Percentiles rank a stretch among this genome's conserved stretches.
Conservation (phyloP, 2,329 filamentous ascomycete species). For the Claviceps lovelessii region DNA sequence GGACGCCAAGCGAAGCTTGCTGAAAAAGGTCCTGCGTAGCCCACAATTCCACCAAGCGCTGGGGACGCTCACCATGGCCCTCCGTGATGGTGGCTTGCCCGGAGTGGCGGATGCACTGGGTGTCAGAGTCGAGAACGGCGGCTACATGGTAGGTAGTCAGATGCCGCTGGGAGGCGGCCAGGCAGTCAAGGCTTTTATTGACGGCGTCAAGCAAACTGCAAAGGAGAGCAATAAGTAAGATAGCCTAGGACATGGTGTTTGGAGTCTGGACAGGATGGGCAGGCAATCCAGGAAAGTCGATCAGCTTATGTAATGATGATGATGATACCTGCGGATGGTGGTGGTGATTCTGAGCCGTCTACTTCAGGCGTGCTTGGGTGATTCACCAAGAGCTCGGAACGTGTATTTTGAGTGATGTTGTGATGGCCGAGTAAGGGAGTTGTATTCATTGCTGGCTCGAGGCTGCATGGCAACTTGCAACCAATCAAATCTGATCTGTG, state of each 20-base stretch:
- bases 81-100: slow-evolving; percentile 80
- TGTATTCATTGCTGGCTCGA: background rate
- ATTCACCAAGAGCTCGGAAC: background rate
- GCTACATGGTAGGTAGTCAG: slow-evolving; percentile 60
- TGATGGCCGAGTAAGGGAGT: background rate
- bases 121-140: slow-evolving; percentile 71
- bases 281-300: background rate
- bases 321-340: background rate
- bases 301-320: background rate
- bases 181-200: slow-evolving; percentile 80
- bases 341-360: background rate
- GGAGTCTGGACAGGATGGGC: background rate
- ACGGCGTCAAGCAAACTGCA: slow-evolving; percentile 71
- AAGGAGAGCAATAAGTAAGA: slow-evolving; percentile 34
- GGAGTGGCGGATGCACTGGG: slow-evolving; percentile 77
- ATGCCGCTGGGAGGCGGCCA: slow-evolving; percentile 80
- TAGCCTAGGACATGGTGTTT: background rate
- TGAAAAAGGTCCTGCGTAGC: slow-evolving; percentile 71
- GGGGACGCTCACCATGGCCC: slow-evolving; percentile 68
- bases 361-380: background rate
- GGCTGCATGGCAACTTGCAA: too few species aligned
- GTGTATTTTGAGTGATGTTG: background rate
- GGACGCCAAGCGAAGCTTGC: slow-evolving; percentile 63
- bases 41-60: slow-evolving; percentile 86
- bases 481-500: too few species aligned